phyloP scores from a whole-genome alignment of 345 rosid genomes.

The Gossypium stocksii region DNA sequence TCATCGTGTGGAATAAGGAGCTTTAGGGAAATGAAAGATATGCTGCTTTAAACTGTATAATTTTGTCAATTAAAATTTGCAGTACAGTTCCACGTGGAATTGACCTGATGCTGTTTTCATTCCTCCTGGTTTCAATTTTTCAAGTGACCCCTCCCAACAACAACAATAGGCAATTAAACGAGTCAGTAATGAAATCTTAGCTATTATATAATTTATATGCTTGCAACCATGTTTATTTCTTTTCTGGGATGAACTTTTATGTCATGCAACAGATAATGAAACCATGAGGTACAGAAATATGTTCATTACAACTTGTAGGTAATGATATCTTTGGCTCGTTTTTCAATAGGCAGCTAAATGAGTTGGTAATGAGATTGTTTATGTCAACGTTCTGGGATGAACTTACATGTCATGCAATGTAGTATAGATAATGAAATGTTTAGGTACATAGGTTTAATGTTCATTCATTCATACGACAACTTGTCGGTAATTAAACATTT shows the following conservation, averaged over 20 bases:
- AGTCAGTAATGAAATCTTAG: constrained; percentile 2
- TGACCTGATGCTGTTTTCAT: constrained; percentile 81
- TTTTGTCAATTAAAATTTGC: constrained; percentile 22
- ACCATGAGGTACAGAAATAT: neutral
- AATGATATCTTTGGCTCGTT: no score
- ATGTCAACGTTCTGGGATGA: no score
- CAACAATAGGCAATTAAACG: constrained; percentile 29
- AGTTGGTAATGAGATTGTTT: no score
- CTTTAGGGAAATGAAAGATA: neutral
- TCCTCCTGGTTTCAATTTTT: constrained; percentile 87
- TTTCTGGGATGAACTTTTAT: neutral
- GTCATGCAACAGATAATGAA: neutral
- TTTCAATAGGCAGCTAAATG: no score
- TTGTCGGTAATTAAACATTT: neutral
- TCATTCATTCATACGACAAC: neutral
- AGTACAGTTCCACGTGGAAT: constrained; percentile 46
- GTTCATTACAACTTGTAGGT: no score
- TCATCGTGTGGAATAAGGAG: neutral
- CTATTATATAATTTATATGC: neutral
- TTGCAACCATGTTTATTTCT: neutral
- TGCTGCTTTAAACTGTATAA: neutral
- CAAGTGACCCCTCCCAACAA: constrained; percentile 39
- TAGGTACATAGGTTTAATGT: neutral
- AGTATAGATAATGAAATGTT: no score
- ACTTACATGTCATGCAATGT: no score